These are phyloP conservation scores for Atkinsonella texensis DNA, from an alignment of 2,329 filamentous ascomycete species.

Conservation along the genomic window DNA sequence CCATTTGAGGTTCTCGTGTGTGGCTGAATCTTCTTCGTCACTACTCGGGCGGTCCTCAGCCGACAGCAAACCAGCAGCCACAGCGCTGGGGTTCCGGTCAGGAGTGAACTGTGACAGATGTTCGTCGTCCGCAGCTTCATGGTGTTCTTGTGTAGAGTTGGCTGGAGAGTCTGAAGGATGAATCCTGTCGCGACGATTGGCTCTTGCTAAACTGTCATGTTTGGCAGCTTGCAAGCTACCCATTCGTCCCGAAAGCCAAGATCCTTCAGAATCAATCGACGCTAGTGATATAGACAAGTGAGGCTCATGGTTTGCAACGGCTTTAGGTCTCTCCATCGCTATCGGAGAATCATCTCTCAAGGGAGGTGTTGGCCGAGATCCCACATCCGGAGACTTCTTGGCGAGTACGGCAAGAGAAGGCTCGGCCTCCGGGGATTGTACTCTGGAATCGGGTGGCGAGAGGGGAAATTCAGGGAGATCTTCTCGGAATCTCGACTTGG, in stretches of 20 bases:
- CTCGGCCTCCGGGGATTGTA: conserved; percentile 64
- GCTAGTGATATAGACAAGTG: conserved; percentile 78
- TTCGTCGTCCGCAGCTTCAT: conserved; percentile 54
- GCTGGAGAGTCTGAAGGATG: conserved; percentile 27
- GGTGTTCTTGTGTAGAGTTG: conserved; percentile 49
- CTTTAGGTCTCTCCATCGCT: conserved; percentile 28
- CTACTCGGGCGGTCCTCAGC: conserved; percentile 44
- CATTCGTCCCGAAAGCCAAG: conserved; percentile 77
- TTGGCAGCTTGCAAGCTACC: conserved; percentile 37
- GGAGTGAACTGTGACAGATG: conserved; percentile 46
- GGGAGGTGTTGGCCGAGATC: conserved; percentile 15
- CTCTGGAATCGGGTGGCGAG: conserved; percentile 72
- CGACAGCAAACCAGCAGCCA: conserved; percentile 28
- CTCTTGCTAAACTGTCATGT: conserved; percentile 25
- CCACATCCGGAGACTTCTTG: conserved; percentile 15
- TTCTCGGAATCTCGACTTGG: conserved; percentile 83
- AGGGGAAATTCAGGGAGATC: conserved; percentile 78
- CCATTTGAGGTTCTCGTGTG: conserved; percentile 36
- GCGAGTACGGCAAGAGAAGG: conserved; percentile 22
- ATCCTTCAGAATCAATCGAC: conserved; percentile 89
- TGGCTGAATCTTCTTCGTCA: conserved; percentile 40
- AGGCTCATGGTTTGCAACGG: conserved; percentile 37
- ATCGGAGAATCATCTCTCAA: conserved; percentile 33
- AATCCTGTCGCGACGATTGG: conserved; percentile 17
- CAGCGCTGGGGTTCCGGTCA: conserved; percentile 13